Conservation (phyloP, 1,139 yeast genomes). For the Kurtzmaniella quercitrusa region DNA sequence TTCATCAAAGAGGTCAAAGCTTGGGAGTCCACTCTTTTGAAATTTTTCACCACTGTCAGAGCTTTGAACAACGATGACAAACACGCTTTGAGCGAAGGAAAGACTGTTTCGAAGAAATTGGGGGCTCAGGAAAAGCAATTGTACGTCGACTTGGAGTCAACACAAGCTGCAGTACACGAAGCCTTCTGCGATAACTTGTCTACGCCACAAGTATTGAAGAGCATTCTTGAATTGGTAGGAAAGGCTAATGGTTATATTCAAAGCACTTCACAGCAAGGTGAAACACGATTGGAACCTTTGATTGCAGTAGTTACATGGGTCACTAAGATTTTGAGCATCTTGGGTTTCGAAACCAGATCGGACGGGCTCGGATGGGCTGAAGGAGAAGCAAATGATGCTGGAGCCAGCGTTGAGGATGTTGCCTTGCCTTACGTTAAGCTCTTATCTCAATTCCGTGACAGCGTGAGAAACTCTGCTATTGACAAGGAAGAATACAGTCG, state of each 20-base stretch:
- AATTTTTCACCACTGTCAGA: slow-evolving; percentile 79
- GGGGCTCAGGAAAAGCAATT: slow-evolving; percentile 52
- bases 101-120: slow-evolving; percentile 53
- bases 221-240: slow-evolving; percentile 64
- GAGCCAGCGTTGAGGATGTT: slow-evolving; percentile 55
- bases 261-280: slow-evolving; percentile 36
- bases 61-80: slow-evolving; percentile 67
- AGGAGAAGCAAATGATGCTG: slow-evolving; percentile 10
- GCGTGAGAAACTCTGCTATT: slow-evolving; percentile 71
- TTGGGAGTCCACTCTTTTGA: slow-evolving; percentile 67
- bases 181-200: slow-evolving; percentile 87
- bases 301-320: slow-evolving; percentile 63
- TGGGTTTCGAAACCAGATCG: slow-evolving; percentile 71
- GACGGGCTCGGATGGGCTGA: slow-evolving; percentile 77
- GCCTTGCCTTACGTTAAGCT: slow-evolving; percentile 78
- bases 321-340: slow-evolving; percentile 60
- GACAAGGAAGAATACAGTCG: slow-evolving; percentile 51
- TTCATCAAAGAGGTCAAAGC: slow-evolving; percentile 73
- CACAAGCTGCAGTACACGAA: slow-evolving; percentile 63
- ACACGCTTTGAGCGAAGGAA: slow-evolving; percentile 43
- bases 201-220: slow-evolving; percentile 70
- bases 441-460: slow-evolving; percentile 76
- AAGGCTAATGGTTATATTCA: slow-evolving; percentile 69
- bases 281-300: slow-evolving; percentile 59
- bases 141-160: slow-evolving; percentile 43